Evolutionary conservation across 2,329 filamentous ascomycete species (phyloP), one percentile per base, ranked within the genome.

Genomic region (Talaromyces sp.): DNA sequence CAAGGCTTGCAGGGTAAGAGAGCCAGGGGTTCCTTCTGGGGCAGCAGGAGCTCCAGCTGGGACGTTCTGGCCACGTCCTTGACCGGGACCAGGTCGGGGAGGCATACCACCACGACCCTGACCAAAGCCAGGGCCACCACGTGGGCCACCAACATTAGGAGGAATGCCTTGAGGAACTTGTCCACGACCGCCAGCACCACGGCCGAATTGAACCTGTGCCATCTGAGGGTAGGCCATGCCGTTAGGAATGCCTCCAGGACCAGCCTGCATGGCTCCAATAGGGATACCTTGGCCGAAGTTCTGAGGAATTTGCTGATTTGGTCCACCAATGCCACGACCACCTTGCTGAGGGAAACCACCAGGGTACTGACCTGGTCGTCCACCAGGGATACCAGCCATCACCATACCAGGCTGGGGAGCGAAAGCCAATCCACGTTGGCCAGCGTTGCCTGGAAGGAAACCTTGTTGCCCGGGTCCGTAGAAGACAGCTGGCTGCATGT

Each of bases 401-500:
- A 79, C 73, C 75, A 80, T 78, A 62, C 77, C 76, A 59, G 75
- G 75, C 66, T 80, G 78, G 59, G 79, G 79, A 69, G 81, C 78
- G 78, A 85, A 86, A 48, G 81, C 80, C 75, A 86, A 80, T 65
- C 83, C 82, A 63, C 82, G 83, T 71, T 83, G 83, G 69, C 80
- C 81, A 62, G 73, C 78, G 61, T 71, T 70, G 61, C 77, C 77
- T 63, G 82, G 78, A 68, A 84, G 80, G 75, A 84, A 81, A 63
- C 77, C 77, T 69, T 80, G 78, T 67, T 79, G 77, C 54, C 89
- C 89, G 64, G 90, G 89, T 62, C 87, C 88, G 74, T 96, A 96
- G 83, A 94, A 97, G 79, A 97, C 91, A 63, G 89, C 87, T 59
- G 90, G 86, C 74, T 90, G 89, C 83, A 96, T 93, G 82, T 89